phyloP scores from a whole-genome alignment of 768 basidiomycete genomes.

The Mycena leptocephala region DNA sequence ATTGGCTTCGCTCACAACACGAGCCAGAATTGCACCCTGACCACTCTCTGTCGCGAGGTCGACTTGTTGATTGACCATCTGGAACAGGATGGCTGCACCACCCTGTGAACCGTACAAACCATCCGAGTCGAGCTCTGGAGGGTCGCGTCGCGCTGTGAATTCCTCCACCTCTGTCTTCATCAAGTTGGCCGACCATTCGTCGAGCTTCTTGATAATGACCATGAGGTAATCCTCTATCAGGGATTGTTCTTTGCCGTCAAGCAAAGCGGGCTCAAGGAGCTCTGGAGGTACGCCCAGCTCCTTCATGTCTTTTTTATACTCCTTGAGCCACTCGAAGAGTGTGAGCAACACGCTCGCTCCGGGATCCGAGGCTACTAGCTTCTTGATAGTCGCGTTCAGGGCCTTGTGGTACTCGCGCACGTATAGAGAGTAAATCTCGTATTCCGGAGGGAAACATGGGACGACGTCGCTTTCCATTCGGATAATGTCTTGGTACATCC shows the following conservation, averaged over 20 bases:
- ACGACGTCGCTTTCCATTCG: slow-evolving; percentile 93
- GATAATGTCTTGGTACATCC: slow-evolving; percentile 96
- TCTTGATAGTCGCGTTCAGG: slow-evolving; percentile 81
- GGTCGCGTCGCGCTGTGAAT: slow-evolving; percentile 86
- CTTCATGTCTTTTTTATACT: slow-evolving; percentile 96
- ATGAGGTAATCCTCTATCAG: slow-evolving; percentile 97
- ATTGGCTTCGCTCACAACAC: slow-evolving; percentile 90
- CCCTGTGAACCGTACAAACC: slow-evolving; percentile 94
- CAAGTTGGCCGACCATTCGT: slow-evolving; percentile 96
- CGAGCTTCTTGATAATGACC: slow-evolving; percentile 94
- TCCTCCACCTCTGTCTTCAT: slow-evolving; percentile 93
- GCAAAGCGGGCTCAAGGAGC: slow-evolving; percentile 89
- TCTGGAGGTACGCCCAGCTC: slow-evolving; percentile 90
- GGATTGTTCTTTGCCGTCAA: slow-evolving; percentile 94
- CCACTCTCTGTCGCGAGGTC: slow-evolving; percentile 97
- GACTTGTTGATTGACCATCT: slow-evolving; percentile 98
- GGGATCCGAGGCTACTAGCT: slow-evolving; percentile 79
- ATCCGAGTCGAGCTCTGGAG: slow-evolving; percentile 92
- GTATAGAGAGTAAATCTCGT: slow-evolving; percentile 89
- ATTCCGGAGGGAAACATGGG: slow-evolving; percentile 93
- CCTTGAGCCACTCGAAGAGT: slow-evolving; percentile 95
- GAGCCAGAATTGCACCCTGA: slow-evolving; percentile 93
- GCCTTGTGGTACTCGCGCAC: slow-evolving; percentile 93
- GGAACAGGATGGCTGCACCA: slow-evolving; percentile 94
- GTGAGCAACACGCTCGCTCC: slow-evolving; percentile 92